Evolutionary conservation across 2,329 filamentous ascomycete species (phyloP), one percentile per base, ranked within the genome.

Genomic region (Fusarium sororula): DNA sequence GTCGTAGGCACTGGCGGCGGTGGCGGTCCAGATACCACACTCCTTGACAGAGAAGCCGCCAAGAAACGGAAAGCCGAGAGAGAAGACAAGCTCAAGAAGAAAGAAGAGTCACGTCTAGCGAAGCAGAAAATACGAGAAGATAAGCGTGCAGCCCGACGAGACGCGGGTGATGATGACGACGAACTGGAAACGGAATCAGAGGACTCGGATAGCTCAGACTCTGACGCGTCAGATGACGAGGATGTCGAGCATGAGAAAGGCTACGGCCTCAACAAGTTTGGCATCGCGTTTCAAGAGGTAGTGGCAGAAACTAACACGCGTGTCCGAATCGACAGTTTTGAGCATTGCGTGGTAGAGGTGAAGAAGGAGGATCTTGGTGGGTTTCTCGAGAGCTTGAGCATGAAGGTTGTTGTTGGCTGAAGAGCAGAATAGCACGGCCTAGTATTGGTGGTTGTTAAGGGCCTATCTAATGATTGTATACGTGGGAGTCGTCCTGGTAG

Each of bases 281-380:
- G 96, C 13, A 95, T 92, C 78, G 96, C 96, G 7, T 99, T 99
- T 82, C 95, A 98, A 81, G 95, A 98, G 79, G 96, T 98, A 2
- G 93, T 98, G 5, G 90, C 92, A 58, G 94, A 98, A 85, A 98
- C 96, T 22, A 96, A 92, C 67, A 94, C 96, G 1, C 86, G 95
- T 22, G 95, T 98, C 26, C 87, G 95, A 68, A 97, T 98, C 80
- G 96, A 99, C 83, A 97, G 94, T 82, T 99, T 99, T 79, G 96
- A 99, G 83, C 94, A 98, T 81, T 97, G 94, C 79, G 96, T 98
- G 13, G 95, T 98, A 53, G 96, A 99, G 82, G 96, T 99, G n/a
- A 92, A 92, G 83, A 98, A 98, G 85, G 96, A 98, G 80, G 96
- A 98, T 83, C 84, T 99, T 35, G 90, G 91, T 22, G 94, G 92